Evolutionary conservation across 345 rosid genomes (phyloP).

Genomic region (Raphanus sativus): DNA sequence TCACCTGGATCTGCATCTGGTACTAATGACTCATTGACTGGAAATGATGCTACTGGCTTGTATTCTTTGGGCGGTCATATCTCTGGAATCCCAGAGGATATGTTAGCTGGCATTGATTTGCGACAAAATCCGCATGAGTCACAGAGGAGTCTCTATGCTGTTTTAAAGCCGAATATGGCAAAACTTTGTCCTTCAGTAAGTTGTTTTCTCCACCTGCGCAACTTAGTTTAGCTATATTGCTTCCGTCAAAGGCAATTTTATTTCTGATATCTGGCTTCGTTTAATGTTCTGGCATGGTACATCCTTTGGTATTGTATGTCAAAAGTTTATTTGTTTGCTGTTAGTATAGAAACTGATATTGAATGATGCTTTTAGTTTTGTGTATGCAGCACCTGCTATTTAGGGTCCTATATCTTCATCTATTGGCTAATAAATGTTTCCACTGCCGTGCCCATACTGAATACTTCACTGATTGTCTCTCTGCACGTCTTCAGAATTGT

Average conservation of each 20-base stretch:
- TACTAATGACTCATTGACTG: conserved; percentile 10
- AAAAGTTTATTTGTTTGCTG: conserved; percentile 1
- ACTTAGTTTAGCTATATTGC: conserved; percentile 11
- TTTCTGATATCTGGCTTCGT: not conserved
- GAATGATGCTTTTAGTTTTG: conserved; percentile 5
- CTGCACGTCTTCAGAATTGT: conserved; percentile 13
- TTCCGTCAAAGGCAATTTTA: not conserved
- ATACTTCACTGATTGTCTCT: conserved; percentile 15
- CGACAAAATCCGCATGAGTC: conserved; percentile 44
- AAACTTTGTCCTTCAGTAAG: conserved; percentile 75
- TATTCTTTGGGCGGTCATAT: conserved; percentile 27
- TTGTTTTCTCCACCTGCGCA: conserved; percentile 24
- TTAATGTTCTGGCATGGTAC: conserved; percentile 9
- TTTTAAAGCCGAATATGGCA: conserved; percentile 59
- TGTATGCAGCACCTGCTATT: conserved; percentile 6
- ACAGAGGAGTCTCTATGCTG: conserved; percentile 61
- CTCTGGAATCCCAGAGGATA: conserved; percentile 39
- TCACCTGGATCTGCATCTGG: conserved; percentile 31
- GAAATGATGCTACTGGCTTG: conserved; percentile 22
- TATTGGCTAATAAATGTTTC: conserved; percentile 16
- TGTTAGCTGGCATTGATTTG: conserved; percentile 39
- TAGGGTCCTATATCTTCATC: conserved; percentile 12
- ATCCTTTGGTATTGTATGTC: conserved; percentile 1
- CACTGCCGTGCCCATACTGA: not conserved
- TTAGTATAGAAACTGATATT: conserved; percentile 1